These are phyloP conservation scores for Solanum chmielewskii DNA, from an alignment of 257 asterid genomes.

Conservation along the genomic window DNA sequence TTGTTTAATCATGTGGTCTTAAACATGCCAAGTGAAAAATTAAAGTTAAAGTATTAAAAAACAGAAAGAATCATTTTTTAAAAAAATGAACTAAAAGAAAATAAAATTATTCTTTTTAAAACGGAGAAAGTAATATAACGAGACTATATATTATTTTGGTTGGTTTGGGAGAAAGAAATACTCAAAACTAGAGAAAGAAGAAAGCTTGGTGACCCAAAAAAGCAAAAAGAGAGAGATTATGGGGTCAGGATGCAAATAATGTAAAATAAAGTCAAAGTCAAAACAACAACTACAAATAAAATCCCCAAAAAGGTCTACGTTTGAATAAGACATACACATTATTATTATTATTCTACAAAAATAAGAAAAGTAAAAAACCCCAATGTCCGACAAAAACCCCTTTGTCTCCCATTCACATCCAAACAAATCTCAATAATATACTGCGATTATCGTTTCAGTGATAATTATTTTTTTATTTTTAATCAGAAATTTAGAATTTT, in stretches of 20 bases:
- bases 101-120: too few relatives aligned
- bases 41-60: too few relatives aligned
- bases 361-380: background rate
- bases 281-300: background rate
- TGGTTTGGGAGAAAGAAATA: background rate
- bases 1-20: too few relatives aligned
- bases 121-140: too few relatives aligned
- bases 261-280: background rate
- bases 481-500: accelerated
- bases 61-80: too few relatives aligned
- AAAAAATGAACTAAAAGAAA: too few relatives aligned
- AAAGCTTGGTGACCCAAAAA: background rate
- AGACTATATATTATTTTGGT: background rate
- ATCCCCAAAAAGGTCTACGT: background rate
- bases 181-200: background rate
- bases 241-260: background rate
- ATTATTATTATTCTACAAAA: background rate
- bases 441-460: background rate
- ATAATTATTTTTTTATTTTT: background rate
- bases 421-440: background rate
- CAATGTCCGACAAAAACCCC: background rate
- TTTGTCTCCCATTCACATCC: background rate
- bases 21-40: too few relatives aligned
- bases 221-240: background rate
- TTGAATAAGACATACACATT: background rate